Evolutionary conservation across 441 rosid species (phyloP).

Genomic region (Jatropha multifida): DNA sequence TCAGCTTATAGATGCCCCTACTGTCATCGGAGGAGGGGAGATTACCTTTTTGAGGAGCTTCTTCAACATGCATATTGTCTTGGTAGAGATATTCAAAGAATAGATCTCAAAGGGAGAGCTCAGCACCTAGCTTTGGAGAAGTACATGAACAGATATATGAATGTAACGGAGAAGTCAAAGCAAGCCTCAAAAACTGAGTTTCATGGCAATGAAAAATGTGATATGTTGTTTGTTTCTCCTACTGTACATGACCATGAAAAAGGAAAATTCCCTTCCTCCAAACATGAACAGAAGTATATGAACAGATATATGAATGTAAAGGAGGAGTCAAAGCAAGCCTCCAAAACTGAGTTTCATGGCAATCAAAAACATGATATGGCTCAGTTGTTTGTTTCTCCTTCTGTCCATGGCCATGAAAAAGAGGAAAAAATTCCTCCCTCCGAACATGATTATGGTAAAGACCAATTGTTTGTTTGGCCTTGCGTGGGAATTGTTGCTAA

Average conservation of each 20-base stretch:
- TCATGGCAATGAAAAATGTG: background rate
- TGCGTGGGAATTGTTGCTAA: conserved; percentile 71
- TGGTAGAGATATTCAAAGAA: conserved; percentile 24
- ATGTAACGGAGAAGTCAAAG: conserved; percentile 19
- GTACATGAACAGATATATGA: conserved; percentile 38
- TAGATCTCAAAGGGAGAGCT: conserved; percentile 39
- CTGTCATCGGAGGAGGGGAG: conserved; percentile 35
- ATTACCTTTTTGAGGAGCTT: conserved; percentile 41
- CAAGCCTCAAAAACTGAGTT: conserved; percentile 1
- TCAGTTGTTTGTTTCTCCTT: conserved; percentile 9
- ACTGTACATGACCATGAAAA: conserved; percentile 2
- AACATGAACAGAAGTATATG: conserved; percentile 31
- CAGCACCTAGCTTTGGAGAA: conserved; percentile 49
- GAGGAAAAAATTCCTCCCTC: conserved; percentile 17
- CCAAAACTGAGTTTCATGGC: background rate
- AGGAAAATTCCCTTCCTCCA: background rate
- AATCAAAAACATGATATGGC: conserved; percentile 6
- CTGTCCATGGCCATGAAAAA: conserved; percentile 3
- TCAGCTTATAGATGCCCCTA: conserved; percentile 50
- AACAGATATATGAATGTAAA: conserved; percentile 32
- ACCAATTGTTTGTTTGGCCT: conserved; percentile 51
- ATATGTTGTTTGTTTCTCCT: conserved; percentile 5
- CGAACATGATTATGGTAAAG: background rate
- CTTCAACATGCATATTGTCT: conserved; percentile 39
- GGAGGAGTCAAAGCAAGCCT: conserved; percentile 11